phyloP scores from a whole-genome alignment of 805 yeast species.

The Blastobotrys terrestris region DNA sequence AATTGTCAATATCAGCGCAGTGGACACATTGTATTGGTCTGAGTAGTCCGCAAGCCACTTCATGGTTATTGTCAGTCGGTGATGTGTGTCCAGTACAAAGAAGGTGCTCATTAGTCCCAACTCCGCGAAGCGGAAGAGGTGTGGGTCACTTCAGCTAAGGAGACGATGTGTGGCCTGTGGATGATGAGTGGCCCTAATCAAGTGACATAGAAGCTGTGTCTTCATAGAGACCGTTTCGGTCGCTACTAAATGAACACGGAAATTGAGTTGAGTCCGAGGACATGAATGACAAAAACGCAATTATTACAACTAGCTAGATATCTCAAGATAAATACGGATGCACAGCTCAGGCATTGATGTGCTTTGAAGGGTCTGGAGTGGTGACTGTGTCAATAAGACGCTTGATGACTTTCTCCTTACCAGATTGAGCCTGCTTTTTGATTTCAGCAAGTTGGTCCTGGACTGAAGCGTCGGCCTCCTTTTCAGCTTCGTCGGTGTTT shows the following conservation, averaged over 20 bases:
- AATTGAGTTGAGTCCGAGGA: too few species aligned
- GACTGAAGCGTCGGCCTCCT: constrained; percentile 71
- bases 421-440: constrained; percentile 53
- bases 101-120: neutral
- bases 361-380: constrained; percentile 75
- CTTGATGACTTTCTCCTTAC: constrained; percentile 63
- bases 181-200: too few species aligned
- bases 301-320: too few species aligned
- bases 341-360: constrained; percentile 53
- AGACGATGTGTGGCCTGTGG: too few species aligned
- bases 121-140: too few species aligned
- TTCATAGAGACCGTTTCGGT: too few species aligned
- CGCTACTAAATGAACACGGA: too few species aligned
- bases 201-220: too few species aligned
- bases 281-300: too few species aligned
- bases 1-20: constrained; percentile 2
- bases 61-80: too few species aligned
- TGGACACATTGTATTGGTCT: neutral
- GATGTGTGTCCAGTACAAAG: neutral
- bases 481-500: constrained; percentile 67
- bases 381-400: constrained; percentile 74
- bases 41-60: neutral
- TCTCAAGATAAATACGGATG: neutral
- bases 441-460: constrained; percentile 65
- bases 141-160: too few species aligned